Evolutionary conservation across 2,329 filamentous ascomycete species (phyloP).

Genomic region (Fusarium sarcochroum): DNA sequence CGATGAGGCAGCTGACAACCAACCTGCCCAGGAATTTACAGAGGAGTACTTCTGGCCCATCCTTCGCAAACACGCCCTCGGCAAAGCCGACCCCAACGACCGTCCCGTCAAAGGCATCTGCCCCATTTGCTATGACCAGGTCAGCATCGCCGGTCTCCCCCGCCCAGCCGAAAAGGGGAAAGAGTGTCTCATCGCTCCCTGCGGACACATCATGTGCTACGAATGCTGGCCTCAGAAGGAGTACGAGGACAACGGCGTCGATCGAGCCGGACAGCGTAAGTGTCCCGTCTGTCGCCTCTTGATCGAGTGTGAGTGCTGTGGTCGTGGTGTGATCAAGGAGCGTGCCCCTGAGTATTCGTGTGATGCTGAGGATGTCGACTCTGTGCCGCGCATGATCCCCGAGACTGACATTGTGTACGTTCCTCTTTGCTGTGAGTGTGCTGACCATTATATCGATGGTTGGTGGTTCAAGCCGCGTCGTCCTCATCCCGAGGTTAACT

Average conservation of each 20-base stretch:
- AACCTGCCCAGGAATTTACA: background rate
- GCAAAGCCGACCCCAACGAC: background rate
- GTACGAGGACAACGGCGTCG: background rate
- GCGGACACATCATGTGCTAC: slow-evolving; percentile 18
- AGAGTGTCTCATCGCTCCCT: background rate
- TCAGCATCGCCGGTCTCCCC: background rate
- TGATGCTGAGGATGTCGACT: background rate
- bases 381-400: background rate
- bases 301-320: background rate
- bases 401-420: background rate
- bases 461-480: slow-evolving; percentile 7
- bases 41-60: slow-evolving; percentile 8
- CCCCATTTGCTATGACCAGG: background rate
- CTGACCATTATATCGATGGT: background rate
- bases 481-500: background rate
- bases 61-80: slow-evolving; percentile 4
- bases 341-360: background rate
- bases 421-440: slow-evolving; percentile 8
- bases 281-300: background rate
- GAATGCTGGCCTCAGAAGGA: slow-evolving; percentile 13
- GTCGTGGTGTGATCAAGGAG: background rate
- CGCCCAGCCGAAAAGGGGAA: background rate
- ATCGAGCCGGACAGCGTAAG: background rate
- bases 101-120: slow-evolving; percentile 2
- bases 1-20: background rate